A percentile compares a stretch with the other conserved stretches of the same genome.
Evolutionary conservation across 164 flowering plant genomes (phyloP).

Genomic region (Macadamia tetraphylla): DNA sequence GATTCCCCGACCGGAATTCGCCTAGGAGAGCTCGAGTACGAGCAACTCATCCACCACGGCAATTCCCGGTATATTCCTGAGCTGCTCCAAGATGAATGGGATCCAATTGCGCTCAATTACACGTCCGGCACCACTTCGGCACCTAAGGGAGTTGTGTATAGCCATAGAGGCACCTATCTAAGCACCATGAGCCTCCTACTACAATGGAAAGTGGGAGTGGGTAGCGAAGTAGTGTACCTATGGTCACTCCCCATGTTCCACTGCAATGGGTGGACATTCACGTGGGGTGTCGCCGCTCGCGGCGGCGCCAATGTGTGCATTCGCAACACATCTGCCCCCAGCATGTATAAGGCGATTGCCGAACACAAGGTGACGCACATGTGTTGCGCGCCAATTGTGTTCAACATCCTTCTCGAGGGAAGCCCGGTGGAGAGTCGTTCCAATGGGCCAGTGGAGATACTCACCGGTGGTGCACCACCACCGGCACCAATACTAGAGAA

Average conservation of each 20-base stretch:
- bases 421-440: constrained; percentile 23
- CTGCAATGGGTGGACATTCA: constrained; percentile 95
- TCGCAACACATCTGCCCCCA: constrained; percentile 50
- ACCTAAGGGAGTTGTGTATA: constrained; percentile 87
- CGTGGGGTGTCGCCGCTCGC: constrained; percentile 90
- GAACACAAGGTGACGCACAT: constrained; percentile 75
- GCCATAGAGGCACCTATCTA: constrained; percentile 79
- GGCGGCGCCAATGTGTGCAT: constrained; percentile 94
- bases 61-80: constrained; percentile 22
- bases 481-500: constrained; percentile 58
- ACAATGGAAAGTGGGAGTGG: constrained; percentile 61
- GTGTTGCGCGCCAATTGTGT: constrained; percentile 80
- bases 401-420: constrained; percentile 63
- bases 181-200: constrained; percentile 65
- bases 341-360: constrained; percentile 53
- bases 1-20: constrained; percentile 52
- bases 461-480: constrained; percentile 92
- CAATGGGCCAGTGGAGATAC: constrained; percentile 36
- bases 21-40: constrained; percentile 59
- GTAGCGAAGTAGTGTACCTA: constrained; percentile 61
- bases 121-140: constrained; percentile 92
- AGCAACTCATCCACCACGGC: constrained; percentile 46
- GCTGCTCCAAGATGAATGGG: constrained; percentile 58
- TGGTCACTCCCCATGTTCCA: constrained; percentile 99
- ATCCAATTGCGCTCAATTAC: constrained; percentile 72